phyloP scores from a whole-genome alignment of 305 asterid species.

The Striga hermonthica region DNA sequence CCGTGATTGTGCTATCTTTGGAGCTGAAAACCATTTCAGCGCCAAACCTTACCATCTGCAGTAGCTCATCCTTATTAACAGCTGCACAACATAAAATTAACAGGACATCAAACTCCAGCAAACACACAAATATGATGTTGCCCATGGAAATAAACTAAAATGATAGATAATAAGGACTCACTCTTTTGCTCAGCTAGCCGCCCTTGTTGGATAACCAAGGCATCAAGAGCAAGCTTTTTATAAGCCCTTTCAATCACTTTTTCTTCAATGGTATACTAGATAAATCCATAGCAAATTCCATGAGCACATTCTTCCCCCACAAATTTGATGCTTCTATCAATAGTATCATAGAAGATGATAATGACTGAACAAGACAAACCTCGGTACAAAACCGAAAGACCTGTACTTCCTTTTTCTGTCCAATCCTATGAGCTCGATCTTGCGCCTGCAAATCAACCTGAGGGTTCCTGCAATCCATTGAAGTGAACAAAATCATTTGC shows the following conservation, averaged over 20 bases:
- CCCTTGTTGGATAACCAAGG: conserved; percentile 98
- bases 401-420: conserved; percentile 99
- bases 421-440: conserved; percentile 99
- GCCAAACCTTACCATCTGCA: conserved; percentile 99
- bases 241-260: conserved; percentile 99
- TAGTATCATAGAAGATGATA: conserved; percentile 23
- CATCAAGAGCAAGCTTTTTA: conserved; percentile 99
- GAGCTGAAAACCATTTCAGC: conserved; percentile 99
- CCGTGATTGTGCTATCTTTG: conserved; percentile 98
- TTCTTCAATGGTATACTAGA: conserved; percentile 94
- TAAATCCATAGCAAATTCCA: conserved; percentile 28
- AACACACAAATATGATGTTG: background rate
- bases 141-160: conserved; percentile 10
- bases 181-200: conserved; percentile 93
- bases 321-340: conserved; percentile 11
- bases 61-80: conserved; percentile 95
- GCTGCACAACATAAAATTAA: conserved; percentile 50
- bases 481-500: conserved; percentile 15
- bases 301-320: conserved; percentile 20
- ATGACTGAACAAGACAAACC: conserved; percentile 45
- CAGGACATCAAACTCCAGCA: conserved; percentile 17
- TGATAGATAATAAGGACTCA: conserved; percentile 31
- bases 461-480: conserved; percentile 72
- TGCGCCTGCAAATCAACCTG: conserved; percentile 99
- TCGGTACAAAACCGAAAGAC: conserved; percentile 99